A percentile compares a stretch with the other conserved stretches of the same genome.
Conservation (phyloP, 495 filamentous ascomycete species). For the Podospora pseudocomata region DNA sequence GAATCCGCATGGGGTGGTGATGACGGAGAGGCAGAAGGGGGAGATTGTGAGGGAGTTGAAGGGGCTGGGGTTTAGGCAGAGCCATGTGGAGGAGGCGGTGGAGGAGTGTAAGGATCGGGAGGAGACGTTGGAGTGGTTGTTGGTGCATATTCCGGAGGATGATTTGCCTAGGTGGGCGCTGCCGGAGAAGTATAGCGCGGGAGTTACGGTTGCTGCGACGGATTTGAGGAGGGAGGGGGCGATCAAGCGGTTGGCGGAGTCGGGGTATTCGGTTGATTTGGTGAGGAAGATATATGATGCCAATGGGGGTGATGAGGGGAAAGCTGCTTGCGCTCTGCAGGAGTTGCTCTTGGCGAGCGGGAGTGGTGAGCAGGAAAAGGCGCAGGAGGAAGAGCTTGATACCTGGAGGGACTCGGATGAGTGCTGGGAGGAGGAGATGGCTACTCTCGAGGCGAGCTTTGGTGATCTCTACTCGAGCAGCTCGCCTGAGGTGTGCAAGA, state of each 20-base stretch:
- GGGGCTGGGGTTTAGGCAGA: constrained; percentile 74
- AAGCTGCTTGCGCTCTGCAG: constrained; percentile 75
- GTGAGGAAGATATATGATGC: constrained; percentile 70
- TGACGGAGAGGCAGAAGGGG: constrained; percentile 53
- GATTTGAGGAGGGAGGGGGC: constrained; percentile 74
- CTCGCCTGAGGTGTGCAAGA: constrained; percentile 59
- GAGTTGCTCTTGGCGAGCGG: constrained; percentile 56
- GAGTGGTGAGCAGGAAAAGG: constrained; percentile 13
- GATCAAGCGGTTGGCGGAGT: constrained; percentile 74
- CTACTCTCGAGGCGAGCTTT: constrained; percentile 77
- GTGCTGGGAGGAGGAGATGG: constrained; percentile 82
- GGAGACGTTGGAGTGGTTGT: constrained; percentile 84
- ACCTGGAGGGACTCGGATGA: constrained; percentile 47
- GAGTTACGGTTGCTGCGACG: constrained; percentile 74
- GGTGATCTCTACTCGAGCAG: constrained; percentile 56
- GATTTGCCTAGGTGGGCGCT: constrained; percentile 86
- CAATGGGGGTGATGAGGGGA: constrained; percentile 66
- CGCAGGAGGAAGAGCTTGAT: constrained; percentile 27
- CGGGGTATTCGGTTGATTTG: constrained; percentile 80
- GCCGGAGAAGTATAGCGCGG: constrained; percentile 84
- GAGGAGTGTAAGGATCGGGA: constrained; percentile 87
- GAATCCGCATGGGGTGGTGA: constrained; percentile 72
- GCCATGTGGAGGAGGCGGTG: constrained; percentile 84
- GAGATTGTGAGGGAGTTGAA: constrained; percentile 70
- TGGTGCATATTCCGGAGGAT: constrained; percentile 95